Percentiles rank a stretch among this genome's conserved stretches.
These are phyloP conservation scores for Cercospora janseana DNA, from an alignment of 2,329 filamentous ascomycete genomes.

Conservation along the genomic window DNA sequence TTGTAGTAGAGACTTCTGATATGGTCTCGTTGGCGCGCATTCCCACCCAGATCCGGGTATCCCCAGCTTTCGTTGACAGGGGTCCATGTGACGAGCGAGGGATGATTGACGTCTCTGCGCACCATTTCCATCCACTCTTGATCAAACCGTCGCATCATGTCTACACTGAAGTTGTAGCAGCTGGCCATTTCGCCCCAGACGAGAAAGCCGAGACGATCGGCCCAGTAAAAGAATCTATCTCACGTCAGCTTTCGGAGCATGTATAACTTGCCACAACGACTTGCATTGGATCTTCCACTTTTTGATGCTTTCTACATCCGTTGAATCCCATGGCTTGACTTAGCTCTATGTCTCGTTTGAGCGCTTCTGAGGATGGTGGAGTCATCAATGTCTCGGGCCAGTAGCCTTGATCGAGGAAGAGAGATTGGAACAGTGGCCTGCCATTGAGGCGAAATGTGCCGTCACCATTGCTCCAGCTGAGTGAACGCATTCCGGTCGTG, in stretches of 20 bases:
- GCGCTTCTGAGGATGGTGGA: slow-evolving; percentile 48
- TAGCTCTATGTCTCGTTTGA: slow-evolving; percentile 56
- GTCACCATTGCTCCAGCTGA: slow-evolving; percentile 59
- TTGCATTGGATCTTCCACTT: slow-evolving; percentile 57
- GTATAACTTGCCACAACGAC: not conserved
- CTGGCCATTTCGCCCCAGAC: slow-evolving; percentile 67
- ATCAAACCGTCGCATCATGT: slow-evolving; percentile 61
- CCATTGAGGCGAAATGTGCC: slow-evolving; percentile 60
- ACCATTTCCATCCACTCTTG: slow-evolving; percentile 64
- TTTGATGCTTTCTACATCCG: slow-evolving; percentile 64
- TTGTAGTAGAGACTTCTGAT: slow-evolving; percentile 62
- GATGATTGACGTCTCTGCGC: slow-evolving; percentile 64
- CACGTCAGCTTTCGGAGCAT: not conserved
- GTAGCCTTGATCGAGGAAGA: slow-evolving; percentile 63
- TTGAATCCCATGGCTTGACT: slow-evolving; percentile 63
- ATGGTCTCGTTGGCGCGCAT: slow-evolving; percentile 61
- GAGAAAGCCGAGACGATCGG: slow-evolving; percentile 59
- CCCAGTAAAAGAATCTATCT: slow-evolving; percentile 57
- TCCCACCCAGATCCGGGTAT: slow-evolving; percentile 58
- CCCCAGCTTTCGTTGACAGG: slow-evolving; percentile 65
- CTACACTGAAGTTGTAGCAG: slow-evolving; percentile 60
- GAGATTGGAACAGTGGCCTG: slow-evolving; percentile 59
- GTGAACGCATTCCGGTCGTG: slow-evolving; percentile 59
- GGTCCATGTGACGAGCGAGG: slow-evolving; percentile 65
- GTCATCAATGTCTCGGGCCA: slow-evolving; percentile 63